Conservation (phyloP, 805 yeast genomes). For the Candida chilensis region DNA sequence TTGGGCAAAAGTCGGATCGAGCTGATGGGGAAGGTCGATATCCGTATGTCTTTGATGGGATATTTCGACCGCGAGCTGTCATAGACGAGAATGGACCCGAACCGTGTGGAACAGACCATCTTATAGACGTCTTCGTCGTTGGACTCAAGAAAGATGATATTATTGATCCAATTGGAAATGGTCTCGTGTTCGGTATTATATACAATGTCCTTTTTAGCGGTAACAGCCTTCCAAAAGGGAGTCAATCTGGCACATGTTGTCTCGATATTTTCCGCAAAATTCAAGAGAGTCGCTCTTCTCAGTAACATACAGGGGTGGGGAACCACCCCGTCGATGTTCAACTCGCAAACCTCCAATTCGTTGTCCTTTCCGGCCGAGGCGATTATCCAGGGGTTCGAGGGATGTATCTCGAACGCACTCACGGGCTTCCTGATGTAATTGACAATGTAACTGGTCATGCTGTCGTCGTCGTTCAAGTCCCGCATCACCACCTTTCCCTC, state of each 20-base stretch:
- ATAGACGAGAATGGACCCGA: background rate
- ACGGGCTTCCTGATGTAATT: constrained; percentile 16
- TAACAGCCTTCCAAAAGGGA: background rate
- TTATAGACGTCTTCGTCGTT: background rate
- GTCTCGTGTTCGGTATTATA: background rate
- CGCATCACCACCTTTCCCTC: constrained; percentile 24
- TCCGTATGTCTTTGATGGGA: background rate
- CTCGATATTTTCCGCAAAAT: background rate
- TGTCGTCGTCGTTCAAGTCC: constrained; percentile 25
- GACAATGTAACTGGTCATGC: constrained; percentile 15
- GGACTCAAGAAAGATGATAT: background rate
- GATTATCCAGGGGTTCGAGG: constrained; percentile 6
- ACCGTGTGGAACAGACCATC: background rate
- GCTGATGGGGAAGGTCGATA: background rate
- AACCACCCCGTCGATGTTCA: constrained; percentile 3
- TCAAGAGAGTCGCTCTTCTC: background rate
- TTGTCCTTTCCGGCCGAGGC: constrained; percentile 17
- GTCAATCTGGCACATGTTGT: background rate
- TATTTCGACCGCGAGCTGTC: background rate
- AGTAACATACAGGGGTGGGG: too few species aligned
- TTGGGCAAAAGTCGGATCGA: background rate
- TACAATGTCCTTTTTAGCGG: background rate
- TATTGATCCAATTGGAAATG: background rate
- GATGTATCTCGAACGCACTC: constrained; percentile 9
- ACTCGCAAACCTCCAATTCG: constrained; percentile 15